A percentile compares a stretch with the other conserved stretches of the same genome.
Evolutionary conservation across 768 basidiomycete species (phyloP).

Genomic region (Leccinum pellstonianum): DNA sequence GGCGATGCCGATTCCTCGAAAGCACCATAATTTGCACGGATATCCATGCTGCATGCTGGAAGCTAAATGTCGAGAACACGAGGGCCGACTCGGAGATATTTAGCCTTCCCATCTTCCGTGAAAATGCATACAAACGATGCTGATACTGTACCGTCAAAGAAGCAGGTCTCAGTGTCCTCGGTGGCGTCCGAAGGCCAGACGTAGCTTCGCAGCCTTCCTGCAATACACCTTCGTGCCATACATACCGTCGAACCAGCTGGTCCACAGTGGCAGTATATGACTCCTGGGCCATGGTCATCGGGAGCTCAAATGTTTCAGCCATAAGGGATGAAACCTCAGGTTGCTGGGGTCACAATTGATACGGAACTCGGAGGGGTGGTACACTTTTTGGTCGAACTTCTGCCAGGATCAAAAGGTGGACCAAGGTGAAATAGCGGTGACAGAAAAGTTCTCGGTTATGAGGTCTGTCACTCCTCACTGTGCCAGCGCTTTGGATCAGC

Average conservation of each 20-base stretch:
- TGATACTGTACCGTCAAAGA: slow-evolving; percentile 5
- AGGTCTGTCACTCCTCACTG: neutral
- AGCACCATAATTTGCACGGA: neutral
- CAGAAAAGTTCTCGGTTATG: neutral
- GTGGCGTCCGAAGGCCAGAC: neutral
- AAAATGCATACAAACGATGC: neutral
- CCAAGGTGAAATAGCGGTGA: neutral
- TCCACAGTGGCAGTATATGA: neutral
- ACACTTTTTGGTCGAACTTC: neutral
- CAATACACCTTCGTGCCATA: neutral
- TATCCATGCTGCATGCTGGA: slow-evolving; percentile 6
- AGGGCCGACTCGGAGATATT: neutral
- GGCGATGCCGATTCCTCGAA: neutral
- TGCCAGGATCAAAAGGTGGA: neutral
- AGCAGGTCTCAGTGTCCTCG: neutral
- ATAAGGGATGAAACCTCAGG: neutral
- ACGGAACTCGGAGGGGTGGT: neutral
- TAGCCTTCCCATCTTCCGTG: neutral
- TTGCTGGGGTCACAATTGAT: neutral
- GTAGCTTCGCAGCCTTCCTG: slow-evolving; percentile 1
- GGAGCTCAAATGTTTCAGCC: neutral
- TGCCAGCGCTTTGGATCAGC: neutral
- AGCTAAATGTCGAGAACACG: neutral
- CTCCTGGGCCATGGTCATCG: slow-evolving; percentile 4
- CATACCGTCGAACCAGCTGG: neutral